These are phyloP conservation scores for Crucihimalaya himalaica DNA, from an alignment of 345 rosid species.

Conservation along the genomic window DNA sequence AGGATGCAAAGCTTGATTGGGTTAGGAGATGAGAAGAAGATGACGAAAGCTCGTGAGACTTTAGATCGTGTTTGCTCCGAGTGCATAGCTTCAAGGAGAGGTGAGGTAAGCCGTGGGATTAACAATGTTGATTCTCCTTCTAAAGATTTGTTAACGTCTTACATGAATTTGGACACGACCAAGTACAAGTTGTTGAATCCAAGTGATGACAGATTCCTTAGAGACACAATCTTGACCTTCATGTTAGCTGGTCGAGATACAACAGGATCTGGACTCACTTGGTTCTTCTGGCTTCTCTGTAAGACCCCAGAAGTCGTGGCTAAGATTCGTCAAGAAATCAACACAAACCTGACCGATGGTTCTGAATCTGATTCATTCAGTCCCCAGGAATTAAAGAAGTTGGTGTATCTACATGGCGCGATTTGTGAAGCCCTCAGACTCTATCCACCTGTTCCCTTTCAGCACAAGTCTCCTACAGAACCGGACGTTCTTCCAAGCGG, in stretches of 20 bases:
- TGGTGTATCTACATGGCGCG: conserved; percentile 39
- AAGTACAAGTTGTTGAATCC: conserved; percentile 31
- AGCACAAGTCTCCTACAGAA: conserved; percentile 38
- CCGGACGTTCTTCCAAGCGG: conserved; percentile 41
- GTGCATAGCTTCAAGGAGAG: conserved; percentile 41
- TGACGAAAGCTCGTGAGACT: conserved; percentile 34
- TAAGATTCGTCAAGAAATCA: conserved; percentile 54
- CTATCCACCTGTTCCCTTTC: conserved; percentile 44
- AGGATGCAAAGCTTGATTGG: conserved; percentile 39
- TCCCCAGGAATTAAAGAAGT: conserved; percentile 29
- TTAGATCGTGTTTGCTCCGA: conserved; percentile 29
- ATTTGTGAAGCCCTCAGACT: conserved; percentile 42
- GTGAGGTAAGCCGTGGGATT: conserved; percentile 28
- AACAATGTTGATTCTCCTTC: conserved; percentile 19
- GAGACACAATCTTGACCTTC: conserved; percentile 55
- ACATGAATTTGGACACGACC: conserved; percentile 33
- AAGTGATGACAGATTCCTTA: conserved; percentile 47
- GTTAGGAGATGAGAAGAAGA: conserved; percentile 47
- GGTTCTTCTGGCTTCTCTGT: conserved; percentile 57
- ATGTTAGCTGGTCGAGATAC: conserved; percentile 63
- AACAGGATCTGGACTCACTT: conserved; percentile 44
- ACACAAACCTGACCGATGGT: background rate
- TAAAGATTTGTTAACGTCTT: conserved; percentile 46
- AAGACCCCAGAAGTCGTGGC: conserved; percentile 36
- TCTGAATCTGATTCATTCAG: conserved; percentile 2